A percentile compares a stretch with the other conserved stretches of the same genome.
phyloP scores from a whole-genome alignment of 23 red algal species.

The Gracilaria domingensis region DNA sequence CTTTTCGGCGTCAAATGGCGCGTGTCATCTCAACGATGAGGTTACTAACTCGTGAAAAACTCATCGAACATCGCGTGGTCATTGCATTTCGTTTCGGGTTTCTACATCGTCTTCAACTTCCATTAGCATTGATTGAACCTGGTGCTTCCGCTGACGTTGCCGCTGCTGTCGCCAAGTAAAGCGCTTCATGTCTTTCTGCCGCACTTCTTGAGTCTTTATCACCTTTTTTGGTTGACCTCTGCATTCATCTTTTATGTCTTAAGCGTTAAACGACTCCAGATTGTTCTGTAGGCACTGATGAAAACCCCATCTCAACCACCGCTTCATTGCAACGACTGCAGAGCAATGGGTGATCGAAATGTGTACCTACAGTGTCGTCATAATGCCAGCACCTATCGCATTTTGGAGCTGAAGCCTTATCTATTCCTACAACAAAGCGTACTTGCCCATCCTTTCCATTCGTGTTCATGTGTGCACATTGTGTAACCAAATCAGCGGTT shows the following conservation, averaged over 20 bases:
- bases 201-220: not conserved
- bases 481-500: conserved; percentile 16
- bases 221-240: not conserved
- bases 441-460: conserved; percentile 6
- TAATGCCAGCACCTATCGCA: conserved; percentile 98
- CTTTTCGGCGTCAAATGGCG: too few relatives aligned
- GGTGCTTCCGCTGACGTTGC: not conserved
- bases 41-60: not conserved
- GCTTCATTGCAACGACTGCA: conserved; percentile 76
- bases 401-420: conserved; percentile 68
- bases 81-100: not conserved
- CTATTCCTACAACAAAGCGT: conserved; percentile 78
- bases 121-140: conserved; percentile 15
- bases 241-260: not conserved
- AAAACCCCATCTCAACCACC: conserved; percentile 56
- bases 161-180: conserved; percentile 4
- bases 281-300: conserved; percentile 23
- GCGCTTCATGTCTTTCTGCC: not conserved
- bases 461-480: conserved; percentile 49
- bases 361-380: conserved; percentile 54
- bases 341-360: conserved; percentile 51
- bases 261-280: conserved; percentile 8
- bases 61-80: not conserved
- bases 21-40: not conserved
- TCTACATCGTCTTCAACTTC: not conserved